These are phyloP conservation scores for Ceratobasidium sp. DNA, from an alignment of 1,284 basidiomycete species.

Conservation along the genomic window DNA sequence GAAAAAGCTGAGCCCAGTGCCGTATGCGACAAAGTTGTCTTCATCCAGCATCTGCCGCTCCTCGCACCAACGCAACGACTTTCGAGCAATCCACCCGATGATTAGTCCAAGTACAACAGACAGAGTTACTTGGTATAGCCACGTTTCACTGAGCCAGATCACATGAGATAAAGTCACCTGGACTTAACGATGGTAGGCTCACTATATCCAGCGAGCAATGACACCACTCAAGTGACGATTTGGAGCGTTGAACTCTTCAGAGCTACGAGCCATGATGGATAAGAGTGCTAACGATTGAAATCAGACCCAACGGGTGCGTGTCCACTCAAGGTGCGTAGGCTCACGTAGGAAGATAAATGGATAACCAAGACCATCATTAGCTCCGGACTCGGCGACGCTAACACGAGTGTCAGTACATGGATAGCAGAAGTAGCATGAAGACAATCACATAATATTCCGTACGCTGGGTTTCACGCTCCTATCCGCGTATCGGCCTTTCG, in stretches of 20 bases:
- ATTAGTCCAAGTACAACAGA: slow-evolving; percentile 18
- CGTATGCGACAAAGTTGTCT: slow-evolving; percentile 42
- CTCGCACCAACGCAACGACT: slow-evolving; percentile 39
- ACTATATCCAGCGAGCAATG: slow-evolving; percentile 40
- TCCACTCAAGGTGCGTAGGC: not conserved
- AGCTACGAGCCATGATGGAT: slow-evolving; percentile 30
- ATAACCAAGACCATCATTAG: slow-evolving; percentile 35
- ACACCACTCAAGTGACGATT: slow-evolving; percentile 26
- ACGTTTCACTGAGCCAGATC: slow-evolving; percentile 26
- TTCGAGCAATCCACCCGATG: slow-evolving; percentile 39
- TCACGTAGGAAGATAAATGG: slow-evolving; percentile 38
- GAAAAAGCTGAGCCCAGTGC: slow-evolving; percentile 32
- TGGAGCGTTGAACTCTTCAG: slow-evolving; percentile 31
- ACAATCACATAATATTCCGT: slow-evolving; percentile 34
- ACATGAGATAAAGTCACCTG: not conserved
- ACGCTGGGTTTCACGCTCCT: slow-evolving; percentile 15
- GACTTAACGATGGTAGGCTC: not conserved
- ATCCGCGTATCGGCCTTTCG: slow-evolving; percentile 33
- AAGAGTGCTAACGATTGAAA: slow-evolving; percentile 17
- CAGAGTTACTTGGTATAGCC: slow-evolving; percentile 31
- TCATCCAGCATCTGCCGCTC: slow-evolving; percentile 23
- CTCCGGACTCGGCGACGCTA: slow-evolving; percentile 38
- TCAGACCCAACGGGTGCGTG: not conserved
- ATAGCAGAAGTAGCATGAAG: not conserved
- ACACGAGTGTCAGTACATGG: not conserved